Conservation (phyloP, 2,329 filamentous ascomycete genomes). For the Cordyceps pruinosa region DNA sequence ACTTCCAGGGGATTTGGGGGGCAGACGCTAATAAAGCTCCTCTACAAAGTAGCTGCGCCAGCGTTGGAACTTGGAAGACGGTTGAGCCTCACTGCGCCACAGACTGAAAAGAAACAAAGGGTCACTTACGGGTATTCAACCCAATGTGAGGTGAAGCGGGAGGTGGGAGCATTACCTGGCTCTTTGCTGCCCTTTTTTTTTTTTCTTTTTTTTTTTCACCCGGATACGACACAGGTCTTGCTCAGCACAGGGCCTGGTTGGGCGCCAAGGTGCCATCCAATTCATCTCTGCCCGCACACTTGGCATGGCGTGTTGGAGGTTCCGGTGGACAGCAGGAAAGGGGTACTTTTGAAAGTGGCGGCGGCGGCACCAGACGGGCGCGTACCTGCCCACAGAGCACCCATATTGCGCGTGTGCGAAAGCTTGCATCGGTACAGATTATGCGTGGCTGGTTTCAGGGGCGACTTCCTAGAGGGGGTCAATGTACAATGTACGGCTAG, state of each 20-base stretch:
- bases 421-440: background rate
- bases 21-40: background rate
- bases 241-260: background rate
- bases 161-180: too few species aligned
- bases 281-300: background rate
- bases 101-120: too few species aligned
- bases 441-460: slow-evolving; percentile 12
- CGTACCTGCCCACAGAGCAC: background rate
- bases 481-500: background rate
- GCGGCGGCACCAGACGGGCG: background rate
- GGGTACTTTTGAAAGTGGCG: background rate
- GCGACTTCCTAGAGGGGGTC: background rate
- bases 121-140: too few species aligned
- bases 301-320: slow-evolving; percentile 9
- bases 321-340: background rate
- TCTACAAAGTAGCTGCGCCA: too few species aligned
- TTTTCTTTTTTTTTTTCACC: too few species aligned
- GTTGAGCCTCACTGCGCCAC: background rate
- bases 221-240: too few species aligned
- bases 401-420: background rate
- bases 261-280: background rate
- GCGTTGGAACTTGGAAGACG: too few species aligned
- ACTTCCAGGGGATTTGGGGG: background rate
- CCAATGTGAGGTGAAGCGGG: too few species aligned
- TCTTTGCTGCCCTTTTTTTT: too few species aligned